Evolutionary conservation across 331 rosid genomes (phyloP), one percentile per base, ranked within the genome.

Genomic region (Prunus yedoensis): DNA sequence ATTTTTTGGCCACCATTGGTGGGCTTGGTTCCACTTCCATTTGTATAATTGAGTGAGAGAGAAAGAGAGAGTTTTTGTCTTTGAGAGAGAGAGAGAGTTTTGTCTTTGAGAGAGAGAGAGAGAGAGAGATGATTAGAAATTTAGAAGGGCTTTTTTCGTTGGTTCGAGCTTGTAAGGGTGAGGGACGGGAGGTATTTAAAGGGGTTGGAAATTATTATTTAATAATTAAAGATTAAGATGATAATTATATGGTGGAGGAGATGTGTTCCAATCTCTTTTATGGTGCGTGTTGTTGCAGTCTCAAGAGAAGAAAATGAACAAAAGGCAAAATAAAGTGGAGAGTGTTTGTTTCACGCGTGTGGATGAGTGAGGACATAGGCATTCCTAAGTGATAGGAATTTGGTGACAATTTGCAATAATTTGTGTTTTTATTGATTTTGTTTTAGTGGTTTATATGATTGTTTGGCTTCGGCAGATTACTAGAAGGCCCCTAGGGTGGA

Each of bases 21-120:
- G 89, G 74, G 67, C 74, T 86, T 53, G 80, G 25, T n/a, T 86
- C 85, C 10, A 86, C 84, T 80, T 92, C 97, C 99, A 94, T 94
- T 62, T 78, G 21, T 60, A 60, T 4, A 27, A 2, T 17, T 27
- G 70, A 66, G 13, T 30, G n/a, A 21, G 14, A 41, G 52, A 25
- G 83, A 66, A 30, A 38, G 72, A 8, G 3, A 23, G 11, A 66
- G 41, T 27, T 61, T 17, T 20, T 49, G 57, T 45, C 70, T 66
- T 64, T 66, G 27, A 25, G 52, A 38, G 74, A 46, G 81, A 70
- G 25, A 23, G 25, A 1, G 25, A 23, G 25, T 23, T 23, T 23
- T 23, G 25, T 23, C 25, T 23, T 23, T 23, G 25, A 23, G 25
- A 23, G 25, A 23, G 25, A 23, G n/a, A n/a, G n/a, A n/a, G 74